Evolutionary conservation across 202 grass and related monocot genomes (phyloP), one percentile per base, ranked within the genome.

Genomic region (Setaria italica): DNA sequence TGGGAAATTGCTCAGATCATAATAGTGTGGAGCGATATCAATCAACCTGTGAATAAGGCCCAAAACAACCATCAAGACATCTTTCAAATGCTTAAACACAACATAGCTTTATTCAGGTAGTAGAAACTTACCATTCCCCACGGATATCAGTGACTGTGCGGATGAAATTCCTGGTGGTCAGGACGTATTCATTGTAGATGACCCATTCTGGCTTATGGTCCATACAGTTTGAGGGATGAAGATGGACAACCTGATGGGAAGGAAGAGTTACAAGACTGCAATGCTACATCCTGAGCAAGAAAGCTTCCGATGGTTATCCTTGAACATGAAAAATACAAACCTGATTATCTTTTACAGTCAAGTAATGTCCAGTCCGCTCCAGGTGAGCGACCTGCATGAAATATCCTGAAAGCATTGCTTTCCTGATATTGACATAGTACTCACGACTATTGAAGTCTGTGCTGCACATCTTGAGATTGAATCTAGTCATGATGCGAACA

Each of bases 331-430:
- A 74, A 82, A 72, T 73, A 82, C 47, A n/a, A 70, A 95, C 96
- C 96, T 95, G 96, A 65, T 99, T 94, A 69, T 99, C 96, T 84
- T 99, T 99, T 21, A 95, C 93, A 54, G 96, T 95, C 43, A 99
- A 54, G 71, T 95, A 95, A 85, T 99, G 93, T 8, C 96, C 96
- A 72, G 91, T 94, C 54, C 93, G 84, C 80, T 99, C 96, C 56
- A 95, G 80, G 78, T 95, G 93, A 85, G 96, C 96, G 64, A 99
- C 93, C 88, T 99, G 96, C 96, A 99, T 99, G 78, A 99, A 99
- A 41, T 99, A 92, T 60, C 96, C 96, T 11, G 96, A 51, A 86
- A 99, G 93, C 91, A 99, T 51, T 19, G 93, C 88, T 74, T 95
- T 99, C 60, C 91, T 90, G 47, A 99, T 99, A 76, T 94, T 99